A percentile compares a stretch with the other conserved stretches of the same genome.
Conservation (phyloP, 2,329 filamentous ascomycete genomes). For the Sporothrix euskadiensis region DNA sequence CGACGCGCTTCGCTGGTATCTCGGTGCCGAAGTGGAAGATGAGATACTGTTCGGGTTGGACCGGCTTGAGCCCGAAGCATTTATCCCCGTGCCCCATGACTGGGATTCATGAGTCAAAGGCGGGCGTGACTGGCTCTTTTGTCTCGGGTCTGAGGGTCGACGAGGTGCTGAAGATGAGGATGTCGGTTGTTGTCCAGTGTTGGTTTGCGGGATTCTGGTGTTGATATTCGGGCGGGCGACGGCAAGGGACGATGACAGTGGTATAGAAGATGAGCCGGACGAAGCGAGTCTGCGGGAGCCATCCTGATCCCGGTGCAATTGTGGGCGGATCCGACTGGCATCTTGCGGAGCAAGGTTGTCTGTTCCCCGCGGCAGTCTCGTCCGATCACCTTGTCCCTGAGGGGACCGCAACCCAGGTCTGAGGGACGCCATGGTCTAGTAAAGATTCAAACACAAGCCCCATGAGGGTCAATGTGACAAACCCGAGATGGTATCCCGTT, state of each 20-base stretch:
- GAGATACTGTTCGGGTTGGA: slow-evolving; percentile 35
- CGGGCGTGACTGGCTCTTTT: slow-evolving; percentile 37
- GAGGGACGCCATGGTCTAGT: slow-evolving; percentile 27
- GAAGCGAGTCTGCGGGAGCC: neutral
- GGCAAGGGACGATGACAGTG: neutral
- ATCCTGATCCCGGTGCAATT: neutral
- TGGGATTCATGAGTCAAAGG: slow-evolving; percentile 47
- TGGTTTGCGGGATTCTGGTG: slow-evolving; percentile 43
- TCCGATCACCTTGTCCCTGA: slow-evolving; percentile 12
- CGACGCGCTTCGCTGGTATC: neutral
- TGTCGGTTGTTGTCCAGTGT: neutral
- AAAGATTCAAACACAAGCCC: neutral
- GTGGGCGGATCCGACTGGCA: neutral
- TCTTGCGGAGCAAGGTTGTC: slow-evolving; percentile 4
- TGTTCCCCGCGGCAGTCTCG: neutral
- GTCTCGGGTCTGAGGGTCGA: slow-evolving; percentile 17
- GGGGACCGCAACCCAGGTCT: slow-evolving; percentile 22
- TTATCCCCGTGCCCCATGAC: slow-evolving; percentile 45
- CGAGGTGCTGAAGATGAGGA: slow-evolving; percentile 20
- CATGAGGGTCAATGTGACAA: slow-evolving; percentile 12
- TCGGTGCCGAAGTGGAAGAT: slow-evolving; percentile 31
- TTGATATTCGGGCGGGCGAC: neutral
- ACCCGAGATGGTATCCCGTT: neutral
- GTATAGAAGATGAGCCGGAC: neutral
- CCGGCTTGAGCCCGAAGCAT: slow-evolving; percentile 29